phyloP scores from a whole-genome alignment of 2,329 filamentous ascomycete species.

The Ophiostoma perfectum region DNA sequence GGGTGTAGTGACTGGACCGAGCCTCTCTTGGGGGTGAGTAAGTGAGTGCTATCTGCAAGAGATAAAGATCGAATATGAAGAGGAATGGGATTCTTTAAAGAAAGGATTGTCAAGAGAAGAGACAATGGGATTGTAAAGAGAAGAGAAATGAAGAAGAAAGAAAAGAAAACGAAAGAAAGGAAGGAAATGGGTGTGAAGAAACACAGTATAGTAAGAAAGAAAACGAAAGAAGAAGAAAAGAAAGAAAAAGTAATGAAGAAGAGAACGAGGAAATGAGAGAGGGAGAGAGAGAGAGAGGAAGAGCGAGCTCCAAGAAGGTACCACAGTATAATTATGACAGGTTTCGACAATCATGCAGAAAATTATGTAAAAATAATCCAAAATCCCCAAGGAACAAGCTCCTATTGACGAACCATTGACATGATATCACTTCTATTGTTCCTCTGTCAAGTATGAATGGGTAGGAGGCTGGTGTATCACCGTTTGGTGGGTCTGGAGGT shows the following conservation, averaged over 20 bases:
- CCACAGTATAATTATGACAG: background rate
- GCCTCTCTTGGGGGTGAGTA: background rate
- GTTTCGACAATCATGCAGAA: background rate
- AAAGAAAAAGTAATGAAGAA: background rate
- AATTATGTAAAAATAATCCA: background rate
- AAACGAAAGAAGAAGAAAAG: background rate
- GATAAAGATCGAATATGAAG: background rate
- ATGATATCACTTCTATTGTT: slow-evolving; percentile 7
- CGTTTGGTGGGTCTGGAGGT: background rate
- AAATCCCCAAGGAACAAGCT: too few species aligned
- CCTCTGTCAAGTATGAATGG: background rate
- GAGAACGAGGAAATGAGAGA: background rate
- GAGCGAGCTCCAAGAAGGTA: background rate
- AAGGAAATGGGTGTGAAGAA: background rate
- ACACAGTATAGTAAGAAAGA: background rate
- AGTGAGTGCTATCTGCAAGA: background rate
- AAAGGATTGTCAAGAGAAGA: background rate
- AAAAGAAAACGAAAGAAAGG: background rate
- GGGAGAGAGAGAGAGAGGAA: background rate
- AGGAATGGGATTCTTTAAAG: background rate
- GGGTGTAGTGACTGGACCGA: background rate
- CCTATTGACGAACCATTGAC: background rate
- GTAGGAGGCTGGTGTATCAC: slow-evolving; percentile 13
- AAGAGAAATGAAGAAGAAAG: background rate
- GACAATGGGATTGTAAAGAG: background rate